Base-by-base conservation (phyloP, 768 basidiomycete species). In the Phlebiopsis flavidoalba region DNA sequence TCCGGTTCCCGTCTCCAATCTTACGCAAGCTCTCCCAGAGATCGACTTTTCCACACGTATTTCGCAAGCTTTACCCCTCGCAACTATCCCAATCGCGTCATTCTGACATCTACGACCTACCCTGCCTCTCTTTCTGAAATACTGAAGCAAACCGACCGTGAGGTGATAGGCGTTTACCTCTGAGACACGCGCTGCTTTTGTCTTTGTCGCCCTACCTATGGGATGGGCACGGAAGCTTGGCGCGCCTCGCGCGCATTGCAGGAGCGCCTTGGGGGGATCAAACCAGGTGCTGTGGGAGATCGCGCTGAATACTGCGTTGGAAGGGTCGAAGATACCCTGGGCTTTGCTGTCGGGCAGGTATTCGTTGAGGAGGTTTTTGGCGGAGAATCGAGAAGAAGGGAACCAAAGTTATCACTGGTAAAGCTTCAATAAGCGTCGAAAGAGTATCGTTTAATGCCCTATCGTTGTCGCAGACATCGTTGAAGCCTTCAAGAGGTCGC, bases 271-370 rank as follows among this genome's bases (percentile, higher is more conserved):
- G 80, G 79, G 19, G 97, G 97, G 2, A 83, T 96, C 67, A 92
- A 94, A 75, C 88, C 89, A 63, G 97, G 95, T 26, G 88, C 86
- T 1, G 77, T 90, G 33, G 87, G 88, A 46, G 91, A 95, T 66
- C 83, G 97, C 22, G 82, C 86, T 24, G 91, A 96, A 66, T 88
- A 87, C 65, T 98, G 96, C 69, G 80, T 94, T 55, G 79, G 78
- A 1, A 78, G 79, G 64, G 85, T 95, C 0, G 89, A 94, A 66
- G 69, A 75, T 45, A 82, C 82, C 1, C 79, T 96, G 59, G 96
- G 96, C n/a, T 95, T 92, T 71, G 89, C 93, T 6, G n/a, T 83
- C 89, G 33, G 95, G 96, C 1, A 81, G 91, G 64, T 92, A 89
- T 72, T 95, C 69, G 93, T 95, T 55, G 84, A 91, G 55, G 82